These are phyloP conservation scores for Saccharomycopsis selenospora DNA, from an alignment of 805 yeast species.

Conservation along the genomic window DNA sequence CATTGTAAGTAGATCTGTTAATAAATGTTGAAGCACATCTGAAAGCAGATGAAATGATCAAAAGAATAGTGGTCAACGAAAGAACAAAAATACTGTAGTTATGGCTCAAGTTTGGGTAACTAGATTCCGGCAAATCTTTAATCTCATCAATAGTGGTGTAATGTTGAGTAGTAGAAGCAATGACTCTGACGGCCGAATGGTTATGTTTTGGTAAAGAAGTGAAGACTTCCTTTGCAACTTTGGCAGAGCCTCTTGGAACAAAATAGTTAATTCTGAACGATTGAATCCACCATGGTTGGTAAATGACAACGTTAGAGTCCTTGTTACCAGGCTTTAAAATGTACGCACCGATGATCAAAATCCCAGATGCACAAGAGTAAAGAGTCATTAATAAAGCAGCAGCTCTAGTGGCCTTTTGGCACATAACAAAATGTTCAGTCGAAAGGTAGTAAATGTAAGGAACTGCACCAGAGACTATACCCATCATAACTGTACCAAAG, in stretches of 20 bases:
- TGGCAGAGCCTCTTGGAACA: conserved; percentile 45
- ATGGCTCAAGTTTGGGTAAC: conserved; percentile 35
- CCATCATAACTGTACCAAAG: conserved; percentile 51
- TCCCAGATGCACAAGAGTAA: conserved; percentile 48
- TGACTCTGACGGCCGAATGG: conserved; percentile 42
- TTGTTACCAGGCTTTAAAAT: conserved; percentile 45
- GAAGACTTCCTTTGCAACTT: conserved; percentile 39
- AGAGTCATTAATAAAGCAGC: conserved; percentile 39
- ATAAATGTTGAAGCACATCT: conserved; percentile 42
- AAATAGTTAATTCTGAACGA: conserved; percentile 51
- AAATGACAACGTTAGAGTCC: conserved; percentile 45
- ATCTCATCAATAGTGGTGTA: conserved; percentile 28
- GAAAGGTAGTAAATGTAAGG: conserved; percentile 52
- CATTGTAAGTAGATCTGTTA: conserved; percentile 23
- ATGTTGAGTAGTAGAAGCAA: conserved; percentile 45
- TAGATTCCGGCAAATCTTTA: conserved; percentile 26
- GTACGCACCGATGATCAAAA: conserved; percentile 44
- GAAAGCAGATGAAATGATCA: conserved; percentile 42
- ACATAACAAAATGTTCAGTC: conserved; percentile 37
- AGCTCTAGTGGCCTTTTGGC: conserved; percentile 46
- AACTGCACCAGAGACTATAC: conserved; percentile 54
- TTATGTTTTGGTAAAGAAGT: conserved; percentile 37
- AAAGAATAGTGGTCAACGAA: conserved; percentile 37
- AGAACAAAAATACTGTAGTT: conserved; percentile 41
- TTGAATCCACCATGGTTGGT: conserved; percentile 74